Evolutionary conservation across 768 basidiomycete genomes (phyloP), one percentile per base, ranked within the genome.

Genomic region (Boletus eberwhitei): DNA sequence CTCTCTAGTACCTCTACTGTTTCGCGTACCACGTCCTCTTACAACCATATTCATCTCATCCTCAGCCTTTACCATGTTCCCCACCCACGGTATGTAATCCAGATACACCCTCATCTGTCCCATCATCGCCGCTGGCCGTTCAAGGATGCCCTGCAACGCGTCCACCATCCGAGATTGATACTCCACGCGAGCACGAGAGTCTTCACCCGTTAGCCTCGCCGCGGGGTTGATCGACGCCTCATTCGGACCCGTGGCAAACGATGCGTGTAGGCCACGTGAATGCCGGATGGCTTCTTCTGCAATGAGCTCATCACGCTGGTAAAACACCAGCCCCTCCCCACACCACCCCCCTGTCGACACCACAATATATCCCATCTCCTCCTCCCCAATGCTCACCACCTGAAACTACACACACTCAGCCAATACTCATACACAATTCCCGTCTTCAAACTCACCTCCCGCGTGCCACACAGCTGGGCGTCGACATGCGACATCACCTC

Each of bases 81-180:
- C 75, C 46, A 92, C 73, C 71, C 78, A 80, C 32, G 92, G 87
- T 60, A 82, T 72, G 70, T 90, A 88, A 45, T 95, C 89, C 64
- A 86, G 67, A 62, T 80, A 78, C 54, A 87, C 70, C 37, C 73
- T 71, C 19, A 64, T 63, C 45, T 78, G 74, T 13, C 79, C 77
- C 64, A 81, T 71, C 40, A 76, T 55, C 50, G 78, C 71, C 29
- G 71, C 66, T 19, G 73, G 67, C 50, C 72, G 65, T 17, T 76
- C 75, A 58, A 84, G 73, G 40, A 83, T 62, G 54, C 75, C 74
- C 53, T 75, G 72, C 60, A 90, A 69, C 63, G 79, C 77, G 54
- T 71, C 71, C 56, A 64, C 67, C 61, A 80, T 75, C 64, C 69
- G 65, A 50, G 64, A 55, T 63, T 76, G 75, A 70, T 80, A 75